These are phyloP conservation scores for Erigeron canadensis DNA, from an alignment of 129 eudicot species.

Conservation along the genomic window DNA sequence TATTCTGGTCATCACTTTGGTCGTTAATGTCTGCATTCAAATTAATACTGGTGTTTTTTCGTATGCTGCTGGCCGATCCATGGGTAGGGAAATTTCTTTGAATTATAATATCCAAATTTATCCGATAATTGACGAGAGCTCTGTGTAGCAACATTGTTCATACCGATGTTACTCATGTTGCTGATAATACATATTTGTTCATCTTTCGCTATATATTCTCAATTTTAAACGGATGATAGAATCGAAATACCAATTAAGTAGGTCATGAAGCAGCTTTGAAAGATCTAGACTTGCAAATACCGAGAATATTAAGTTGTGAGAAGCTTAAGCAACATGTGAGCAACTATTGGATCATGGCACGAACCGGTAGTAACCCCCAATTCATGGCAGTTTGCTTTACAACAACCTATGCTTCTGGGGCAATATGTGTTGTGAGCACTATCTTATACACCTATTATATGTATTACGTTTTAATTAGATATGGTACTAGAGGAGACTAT, in stretches of 20 bases:
- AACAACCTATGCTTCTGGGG: constrained; percentile 19
- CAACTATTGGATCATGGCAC: constrained; percentile 13
- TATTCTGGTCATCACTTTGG: constrained; percentile 1
- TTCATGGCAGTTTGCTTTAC: constrained; percentile 9
- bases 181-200: constrained; percentile 15
- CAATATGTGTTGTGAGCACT: neutral
- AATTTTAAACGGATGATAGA: constrained; percentile 9
- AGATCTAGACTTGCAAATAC: neutral
- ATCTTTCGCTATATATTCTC: constrained; percentile 10
- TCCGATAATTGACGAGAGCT: neutral
- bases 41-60: neutral
- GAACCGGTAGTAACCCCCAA: constrained; percentile 17
- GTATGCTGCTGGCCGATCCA: neutral
- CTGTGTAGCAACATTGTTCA: neutral
- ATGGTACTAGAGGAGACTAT: neutral
- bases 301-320: neutral
- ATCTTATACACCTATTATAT: neutral
- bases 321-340: constrained; percentile 6
- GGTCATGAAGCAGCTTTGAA: constrained; percentile 1
- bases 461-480: neutral
- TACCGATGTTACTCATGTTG: neutral
- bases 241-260: constrained; percentile 14
- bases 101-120: too few relatives aligned
- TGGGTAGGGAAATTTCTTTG: neutral
- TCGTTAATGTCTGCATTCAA: constrained; percentile 6